These are phyloP conservation scores for Boletellus ananiceps DNA, from an alignment of 768 basidiomycete genomes.

Conservation along the genomic window DNA sequence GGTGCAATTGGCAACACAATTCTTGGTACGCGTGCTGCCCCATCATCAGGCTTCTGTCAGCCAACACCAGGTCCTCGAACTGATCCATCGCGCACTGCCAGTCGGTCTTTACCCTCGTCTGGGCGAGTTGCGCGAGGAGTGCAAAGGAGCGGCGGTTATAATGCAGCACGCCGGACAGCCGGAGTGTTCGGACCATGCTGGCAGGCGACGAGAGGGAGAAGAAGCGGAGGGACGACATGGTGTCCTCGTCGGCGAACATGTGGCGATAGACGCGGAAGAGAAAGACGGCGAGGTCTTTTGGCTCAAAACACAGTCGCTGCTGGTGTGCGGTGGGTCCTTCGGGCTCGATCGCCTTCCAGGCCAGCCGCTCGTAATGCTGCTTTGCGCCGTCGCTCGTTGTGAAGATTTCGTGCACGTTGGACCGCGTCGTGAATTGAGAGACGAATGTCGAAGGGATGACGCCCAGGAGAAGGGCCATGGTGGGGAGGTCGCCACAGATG, in stretches of 20 bases:
- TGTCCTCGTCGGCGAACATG: constrained; percentile 28
- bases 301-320: constrained; percentile 9
- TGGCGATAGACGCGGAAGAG: constrained; percentile 21
- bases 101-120: constrained; percentile 31
- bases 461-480: constrained; percentile 24
- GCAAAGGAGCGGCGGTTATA: constrained; percentile 49
- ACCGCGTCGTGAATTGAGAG: constrained; percentile 23
- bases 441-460: constrained; percentile 20
- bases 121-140: constrained; percentile 39
- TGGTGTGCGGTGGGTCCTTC: neutral
- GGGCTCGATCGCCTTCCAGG: constrained; percentile 18
- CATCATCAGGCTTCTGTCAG: constrained; percentile 12
- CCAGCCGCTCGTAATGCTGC: constrained; percentile 25
- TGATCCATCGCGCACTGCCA: constrained; percentile 42
- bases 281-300: constrained; percentile 17
- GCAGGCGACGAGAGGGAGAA: neutral
- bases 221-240: neutral
- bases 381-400: neutral
- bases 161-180: constrained; percentile 27
- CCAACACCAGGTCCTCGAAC: constrained; percentile 19
- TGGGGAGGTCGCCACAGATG: constrained; percentile 22
- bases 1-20: constrained; percentile 40
- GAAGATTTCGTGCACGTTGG: constrained; percentile 19
- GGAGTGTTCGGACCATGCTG: neutral
- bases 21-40: constrained; percentile 40